Evolutionary conservation across 495 filamentous ascomycete species (phyloP).

Genomic region (Penicillium bialowiezense): DNA sequence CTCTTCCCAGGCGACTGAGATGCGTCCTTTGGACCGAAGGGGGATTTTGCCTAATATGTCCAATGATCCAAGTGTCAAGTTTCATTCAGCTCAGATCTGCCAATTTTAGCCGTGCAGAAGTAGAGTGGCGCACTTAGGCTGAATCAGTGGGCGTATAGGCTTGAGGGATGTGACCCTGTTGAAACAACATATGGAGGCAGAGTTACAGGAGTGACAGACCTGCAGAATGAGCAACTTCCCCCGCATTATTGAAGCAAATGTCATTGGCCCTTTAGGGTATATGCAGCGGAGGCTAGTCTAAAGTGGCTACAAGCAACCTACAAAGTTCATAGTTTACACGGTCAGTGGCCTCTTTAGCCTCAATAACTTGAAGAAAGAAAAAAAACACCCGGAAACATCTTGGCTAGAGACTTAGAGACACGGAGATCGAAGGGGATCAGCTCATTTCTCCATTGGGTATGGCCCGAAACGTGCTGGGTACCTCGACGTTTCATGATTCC

Average conservation of each 20-base stretch:
- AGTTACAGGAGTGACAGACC: neutral
- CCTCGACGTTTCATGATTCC: slow-evolving; percentile 13
- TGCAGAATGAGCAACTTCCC: neutral
- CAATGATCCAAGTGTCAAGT: neutral
- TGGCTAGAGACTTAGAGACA: too few species aligned
- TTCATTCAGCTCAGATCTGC: neutral
- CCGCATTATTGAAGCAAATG: slow-evolving; percentile 3
- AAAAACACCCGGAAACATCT: neutral
- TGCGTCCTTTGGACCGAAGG: neutral
- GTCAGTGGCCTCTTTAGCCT: neutral
- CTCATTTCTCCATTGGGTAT: neutral
- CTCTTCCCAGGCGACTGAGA: too few species aligned
- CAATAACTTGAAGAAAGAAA: neutral
- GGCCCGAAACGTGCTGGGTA: neutral
- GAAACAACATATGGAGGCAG: neutral
- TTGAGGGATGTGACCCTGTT: neutral
- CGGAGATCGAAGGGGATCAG: neutral
- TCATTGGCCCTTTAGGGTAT: neutral
- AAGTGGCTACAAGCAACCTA: too few species aligned
- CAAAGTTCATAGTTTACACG: too few species aligned
- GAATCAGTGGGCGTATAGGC: neutral
- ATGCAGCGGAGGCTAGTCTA: neutral
- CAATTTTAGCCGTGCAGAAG: slow-evolving; percentile 1
- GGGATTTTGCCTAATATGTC: neutral
- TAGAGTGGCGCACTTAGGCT: slow-evolving; percentile 1